A percentile compares a stretch with the other conserved stretches of the same genome.
phyloP scores from a whole-genome alignment of 2,329 filamentous ascomycete genomes.

The Penicillium rolfsii region DNA sequence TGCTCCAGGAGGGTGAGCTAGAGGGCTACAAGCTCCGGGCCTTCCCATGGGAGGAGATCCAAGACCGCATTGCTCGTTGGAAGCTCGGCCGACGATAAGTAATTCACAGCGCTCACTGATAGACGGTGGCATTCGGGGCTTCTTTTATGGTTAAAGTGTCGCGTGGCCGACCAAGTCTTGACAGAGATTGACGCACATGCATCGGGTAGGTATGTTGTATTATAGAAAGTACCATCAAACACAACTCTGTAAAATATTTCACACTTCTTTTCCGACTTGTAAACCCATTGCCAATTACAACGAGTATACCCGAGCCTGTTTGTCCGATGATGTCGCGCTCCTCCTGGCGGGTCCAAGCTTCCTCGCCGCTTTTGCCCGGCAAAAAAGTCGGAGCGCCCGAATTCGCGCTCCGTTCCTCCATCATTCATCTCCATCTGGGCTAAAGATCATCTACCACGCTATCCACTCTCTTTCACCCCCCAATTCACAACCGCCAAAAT shows the following conservation, averaged over 20 bases:
- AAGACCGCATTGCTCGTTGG: constrained; percentile 82
- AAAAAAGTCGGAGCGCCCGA: constrained; percentile 45
- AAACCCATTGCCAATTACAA: neutral
- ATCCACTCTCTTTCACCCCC: constrained; percentile 4
- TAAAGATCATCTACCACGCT: constrained; percentile 10
- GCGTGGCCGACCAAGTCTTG: constrained; percentile 1
- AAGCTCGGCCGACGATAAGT: constrained; percentile 68
- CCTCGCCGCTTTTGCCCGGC: constrained; percentile 41
- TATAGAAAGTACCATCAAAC: constrained; percentile 16
- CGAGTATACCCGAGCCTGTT: neutral
- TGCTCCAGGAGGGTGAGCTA: constrained; percentile 86
- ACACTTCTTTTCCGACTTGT: neutral
- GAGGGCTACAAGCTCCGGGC: constrained; percentile 68
- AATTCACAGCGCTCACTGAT: neutral
- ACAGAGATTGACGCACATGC: constrained; percentile 1
- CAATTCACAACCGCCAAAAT: constrained; percentile 55
- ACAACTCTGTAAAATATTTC: constrained; percentile 24
- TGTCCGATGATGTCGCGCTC: constrained; percentile 13
- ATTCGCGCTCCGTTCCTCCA: constrained; percentile 33
- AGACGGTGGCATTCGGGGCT: neutral
- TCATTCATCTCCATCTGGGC: constrained; percentile 23
- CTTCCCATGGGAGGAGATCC: constrained; percentile 85
- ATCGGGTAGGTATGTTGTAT: constrained; percentile 18
- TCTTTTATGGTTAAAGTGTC: constrained; percentile 7
- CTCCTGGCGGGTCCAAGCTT: constrained; percentile 35